Evolutionary conservation across 139 green algal species (phyloP), one percentile per base, ranked within the genome.

Genomic region (Chlamydomonas applanata): DNA sequence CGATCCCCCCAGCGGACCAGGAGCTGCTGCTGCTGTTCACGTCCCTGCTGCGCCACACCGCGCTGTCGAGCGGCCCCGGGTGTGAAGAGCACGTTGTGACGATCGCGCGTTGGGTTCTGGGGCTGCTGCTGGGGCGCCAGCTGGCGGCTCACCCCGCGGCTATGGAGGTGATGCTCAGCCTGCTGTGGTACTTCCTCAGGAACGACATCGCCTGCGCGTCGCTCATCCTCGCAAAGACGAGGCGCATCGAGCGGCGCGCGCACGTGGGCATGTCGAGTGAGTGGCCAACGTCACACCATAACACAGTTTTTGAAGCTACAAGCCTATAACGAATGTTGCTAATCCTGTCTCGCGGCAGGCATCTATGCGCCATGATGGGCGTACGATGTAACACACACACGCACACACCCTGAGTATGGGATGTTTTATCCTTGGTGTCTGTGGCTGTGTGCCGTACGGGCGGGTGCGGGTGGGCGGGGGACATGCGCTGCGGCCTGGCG

Each of bases 1-100:
- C 77, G 3, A 35, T 89, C 45, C n/a, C 60, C n/a, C 60, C 78
- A 4, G 52, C 60, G 22, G 84, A 89, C 69, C 72, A 77, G 36
- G 84, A 89, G 62, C 63, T 89, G 75, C 72, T 85, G 60, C 78
- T 86, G 63, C 67, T 83, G 54, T 82, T 85, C 36, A 34, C 80
- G 1, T 72, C 80, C 7, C 66, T 85, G 62, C 40, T 86, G 78
- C 45, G 80, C 53, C 73, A 84, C 40, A 65, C 70, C 22, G 77
- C 54, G 40, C 63, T 45, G 7, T 71, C 57, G 1, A 61, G 40
- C 1, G 77, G 77, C 1, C 46, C 56, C 1, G 77, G 72, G 9
- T 77, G 57, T 25, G 73, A 84, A 53, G 68, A 71, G n/a, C 52
- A 74, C 35, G 22, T 79, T 54, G 59, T 79, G 61, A n/a, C 46